Evolutionary conservation across 2,329 filamentous ascomycete genomes (phyloP).

Genomic region (Simplicillium sp.): DNA sequence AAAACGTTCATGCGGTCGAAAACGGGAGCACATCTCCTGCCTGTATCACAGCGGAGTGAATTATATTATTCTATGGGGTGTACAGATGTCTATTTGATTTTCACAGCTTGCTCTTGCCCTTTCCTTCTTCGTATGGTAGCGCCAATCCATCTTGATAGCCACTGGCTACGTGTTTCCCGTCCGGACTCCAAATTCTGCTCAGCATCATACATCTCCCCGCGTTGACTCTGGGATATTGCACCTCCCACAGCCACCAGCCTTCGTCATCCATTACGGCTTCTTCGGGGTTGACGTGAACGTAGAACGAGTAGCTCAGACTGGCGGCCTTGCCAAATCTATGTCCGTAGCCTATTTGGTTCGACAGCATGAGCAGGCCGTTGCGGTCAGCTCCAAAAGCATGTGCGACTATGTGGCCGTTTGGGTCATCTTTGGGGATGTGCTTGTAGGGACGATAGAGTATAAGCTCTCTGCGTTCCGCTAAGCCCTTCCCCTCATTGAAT

Average conservation of each 20-base stretch:
- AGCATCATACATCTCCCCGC: conserved; percentile 37
- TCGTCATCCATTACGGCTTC: conserved; percentile 36
- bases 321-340: conserved; percentile 29
- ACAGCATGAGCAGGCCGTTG: conserved; percentile 43
- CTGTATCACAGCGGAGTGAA: no score
- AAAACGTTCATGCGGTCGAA: no score
- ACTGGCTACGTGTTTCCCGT: conserved; percentile 41
- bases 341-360: conserved; percentile 38
- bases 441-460: conserved; percentile 37
- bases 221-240: conserved; percentile 34
- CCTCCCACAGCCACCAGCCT: conserved; percentile 46
- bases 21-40: no score
- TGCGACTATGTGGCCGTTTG: conserved; percentile 34
- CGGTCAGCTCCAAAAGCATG: conserved; percentile 44
- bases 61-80: no score
- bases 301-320: conserved; percentile 41
- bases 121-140: no score
- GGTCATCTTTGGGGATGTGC: conserved; percentile 28
- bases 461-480: conserved; percentile 37
- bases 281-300: conserved; percentile 39
- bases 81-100: no score
- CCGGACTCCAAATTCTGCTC: conserved; percentile 44
- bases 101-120: no score
- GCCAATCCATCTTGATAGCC: conserved; percentile 40
- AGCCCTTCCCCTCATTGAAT: conserved; percentile 30